These are phyloP conservation scores for Exophiala spinifera DNA, from an alignment of 2,329 filamentous ascomycete species.

Conservation along the genomic window DNA sequence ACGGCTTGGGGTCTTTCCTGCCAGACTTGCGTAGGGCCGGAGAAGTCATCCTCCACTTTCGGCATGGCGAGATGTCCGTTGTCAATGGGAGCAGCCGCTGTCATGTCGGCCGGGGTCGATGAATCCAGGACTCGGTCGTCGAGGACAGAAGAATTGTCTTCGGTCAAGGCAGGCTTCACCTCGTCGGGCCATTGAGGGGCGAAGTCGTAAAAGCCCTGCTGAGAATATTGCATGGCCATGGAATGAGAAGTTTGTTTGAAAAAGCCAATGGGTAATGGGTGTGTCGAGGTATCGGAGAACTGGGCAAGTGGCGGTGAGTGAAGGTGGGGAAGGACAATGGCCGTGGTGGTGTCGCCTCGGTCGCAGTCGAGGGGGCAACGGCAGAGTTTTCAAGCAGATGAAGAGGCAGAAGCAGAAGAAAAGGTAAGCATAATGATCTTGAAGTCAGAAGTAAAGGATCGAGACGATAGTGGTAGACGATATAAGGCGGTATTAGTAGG, in stretches of 20 bases:
- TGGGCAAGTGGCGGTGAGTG: constrained; percentile 22
- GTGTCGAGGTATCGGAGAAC: constrained; percentile 14
- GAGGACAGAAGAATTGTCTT: constrained; percentile 51
- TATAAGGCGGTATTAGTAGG: constrained; percentile 3
- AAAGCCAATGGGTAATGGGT: constrained; percentile 10
- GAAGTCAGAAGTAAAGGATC: background rate
- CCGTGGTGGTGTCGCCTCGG: constrained; percentile 8
- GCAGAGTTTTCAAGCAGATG: background rate
- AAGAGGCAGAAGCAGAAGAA: constrained; percentile 5
- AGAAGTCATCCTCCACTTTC: constrained; percentile 51
- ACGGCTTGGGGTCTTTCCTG: constrained; percentile 47
- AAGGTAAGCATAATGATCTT: constrained; percentile 4
- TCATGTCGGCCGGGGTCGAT: constrained; percentile 45
- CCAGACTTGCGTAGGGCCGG: constrained; percentile 52
- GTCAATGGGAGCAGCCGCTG: constrained; percentile 41
- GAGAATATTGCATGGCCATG: constrained; percentile 42
- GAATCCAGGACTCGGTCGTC: constrained; percentile 52
- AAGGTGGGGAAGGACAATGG: constrained; percentile 18
- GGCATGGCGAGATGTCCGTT: constrained; percentile 46
- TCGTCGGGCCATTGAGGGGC: constrained; percentile 43
- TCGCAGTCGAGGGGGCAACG: background rate
- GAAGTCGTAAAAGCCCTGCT: constrained; percentile 42
- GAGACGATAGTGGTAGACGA: constrained; percentile 11
- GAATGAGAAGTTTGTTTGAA: constrained; percentile 6
- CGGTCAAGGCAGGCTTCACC: constrained; percentile 40